These are phyloP conservation scores for Phytopythium cucurbitacearum DNA, from an alignment of 352 stramenopile genomes.

Conservation along the genomic window DNA sequence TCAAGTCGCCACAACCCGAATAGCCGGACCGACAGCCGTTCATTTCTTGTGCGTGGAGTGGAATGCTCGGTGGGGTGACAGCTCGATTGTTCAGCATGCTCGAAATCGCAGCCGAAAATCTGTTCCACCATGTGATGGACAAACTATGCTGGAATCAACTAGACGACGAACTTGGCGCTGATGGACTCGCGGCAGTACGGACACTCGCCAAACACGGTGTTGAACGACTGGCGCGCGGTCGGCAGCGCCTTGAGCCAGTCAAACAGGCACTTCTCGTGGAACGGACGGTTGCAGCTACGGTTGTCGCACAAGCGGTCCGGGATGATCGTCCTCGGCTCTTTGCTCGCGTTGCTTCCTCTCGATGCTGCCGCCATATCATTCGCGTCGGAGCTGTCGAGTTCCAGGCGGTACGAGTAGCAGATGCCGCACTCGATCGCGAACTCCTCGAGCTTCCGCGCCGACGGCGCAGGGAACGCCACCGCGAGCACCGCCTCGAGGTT, in stretches of 20 bases:
- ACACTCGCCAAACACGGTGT: slow-evolving; percentile 88
- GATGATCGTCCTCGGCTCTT: slow-evolving; percentile 29
- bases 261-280: slow-evolving; percentile 86
- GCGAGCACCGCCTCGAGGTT: slow-evolving; percentile 68
- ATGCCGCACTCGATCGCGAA: slow-evolving; percentile 87
- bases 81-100: too few species aligned
- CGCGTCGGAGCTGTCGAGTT: too few species aligned
- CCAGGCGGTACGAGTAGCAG: slow-evolving; percentile 83
- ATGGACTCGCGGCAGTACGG: slow-evolving; percentile 89
- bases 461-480: slow-evolving; percentile 58
- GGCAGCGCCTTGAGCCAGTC: slow-evolving; percentile 88
- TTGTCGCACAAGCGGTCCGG: slow-evolving; percentile 88
- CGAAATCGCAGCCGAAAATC: too few species aligned
- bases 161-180: slow-evolving; percentile 53
- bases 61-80: too few species aligned
- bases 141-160: not conserved
- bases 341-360: slow-evolving; percentile 3
- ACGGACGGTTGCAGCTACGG: slow-evolving; percentile 73
- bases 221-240: slow-evolving; percentile 86
- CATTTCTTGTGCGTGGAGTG: too few species aligned
- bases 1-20: not conserved
- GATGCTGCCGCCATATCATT: not conserved
- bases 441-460: slow-evolving; percentile 40
- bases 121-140: too few species aligned
- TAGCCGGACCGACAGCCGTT: too few species aligned